Base-by-base conservation (phyloP, 2,329 filamentous ascomycete species). In the Magnaporthales sp. region DNA sequence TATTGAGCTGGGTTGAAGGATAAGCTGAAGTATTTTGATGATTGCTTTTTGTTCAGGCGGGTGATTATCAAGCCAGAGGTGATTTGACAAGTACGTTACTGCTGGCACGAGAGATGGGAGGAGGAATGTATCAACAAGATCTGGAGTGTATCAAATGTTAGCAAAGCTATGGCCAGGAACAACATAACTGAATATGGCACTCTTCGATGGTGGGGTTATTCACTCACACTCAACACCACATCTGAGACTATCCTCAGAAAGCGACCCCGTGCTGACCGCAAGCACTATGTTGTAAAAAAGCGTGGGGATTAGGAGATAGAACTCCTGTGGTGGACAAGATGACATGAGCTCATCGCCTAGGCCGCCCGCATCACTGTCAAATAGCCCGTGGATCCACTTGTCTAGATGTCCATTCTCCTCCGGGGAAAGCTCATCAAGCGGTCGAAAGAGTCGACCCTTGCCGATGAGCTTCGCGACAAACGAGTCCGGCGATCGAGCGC, bases 331-430 rank as follows among this genome's bases (percentile, higher is more conserved):
- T 1, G 89, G 88, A 71, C 91, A 95, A 1, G 90, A 90, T 9
- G 90, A 89, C 86, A 94, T 91, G 8, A 94, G 80, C 67, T 94
- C 91, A 72, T 95, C 91, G 8, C 88, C 88, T 3, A 95, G 84
- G 0, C 90, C 90, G 46, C 87, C 86, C 13, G 87, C 85, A 71
- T 93, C 91, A 8, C 85, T 87, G 69, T 91, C 88, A 71, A 92
- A 94, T 2, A 96, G 83, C 0, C 90, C 91, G 31, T 87, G 86
- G 26, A 94, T 87, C 91, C 92, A 96, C 30, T 87, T 88, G 61
- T 84, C 83, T 0, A 95, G 78, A 70, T 92, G 88, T 4, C 79
- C 84, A 58, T 84, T 83, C 72, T 93, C 89, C 68, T 87, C 80
- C 19, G 86, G 84, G 0, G 83, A 85, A 27, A 94, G 76, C 38